These are phyloP conservation scores for Alternaria rosae DNA, from an alignment of 2,329 filamentous ascomycete genomes.

Conservation along the genomic window DNA sequence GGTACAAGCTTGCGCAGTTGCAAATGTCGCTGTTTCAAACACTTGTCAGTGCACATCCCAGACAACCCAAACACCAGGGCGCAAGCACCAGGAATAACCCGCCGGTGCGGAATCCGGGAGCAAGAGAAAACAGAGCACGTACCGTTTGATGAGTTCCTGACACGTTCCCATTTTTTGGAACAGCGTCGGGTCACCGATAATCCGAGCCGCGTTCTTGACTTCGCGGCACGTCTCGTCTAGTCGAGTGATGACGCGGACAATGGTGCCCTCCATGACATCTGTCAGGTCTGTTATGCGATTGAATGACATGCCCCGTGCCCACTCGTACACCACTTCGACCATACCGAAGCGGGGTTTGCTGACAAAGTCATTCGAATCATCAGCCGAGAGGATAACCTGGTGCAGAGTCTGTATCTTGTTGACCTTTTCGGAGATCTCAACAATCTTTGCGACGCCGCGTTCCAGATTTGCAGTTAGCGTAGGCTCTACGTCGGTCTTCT, in stretches of 20 bases:
- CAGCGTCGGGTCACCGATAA: conserved; percentile 91
- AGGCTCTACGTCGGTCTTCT: conserved; percentile 86
- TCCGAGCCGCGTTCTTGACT: conserved; percentile 94
- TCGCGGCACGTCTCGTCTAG: conserved; percentile 96
- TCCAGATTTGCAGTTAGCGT: conserved; percentile 83
- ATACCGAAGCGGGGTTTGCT: conserved; percentile 88
- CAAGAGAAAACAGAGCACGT: conserved; percentile 61
- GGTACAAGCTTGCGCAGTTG: conserved; percentile 51
- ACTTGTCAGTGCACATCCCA: conserved; percentile 4
- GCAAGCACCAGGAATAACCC: not conserved
- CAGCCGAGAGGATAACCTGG: conserved; percentile 88
- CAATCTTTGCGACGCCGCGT: conserved; percentile 82
- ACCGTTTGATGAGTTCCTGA: conserved; percentile 96
- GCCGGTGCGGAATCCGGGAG: conserved; percentile 1
- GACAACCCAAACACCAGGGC: not conserved
- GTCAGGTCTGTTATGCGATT: conserved; percentile 96
- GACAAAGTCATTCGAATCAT: conserved; percentile 92
- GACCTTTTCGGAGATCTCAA: conserved; percentile 90
- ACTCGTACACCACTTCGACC: conserved; percentile 98
- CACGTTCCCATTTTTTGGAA: conserved; percentile 97
- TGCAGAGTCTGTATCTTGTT: conserved; percentile 88
- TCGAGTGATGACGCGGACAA: conserved; percentile 91
- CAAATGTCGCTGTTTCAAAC: conserved; percentile 48
- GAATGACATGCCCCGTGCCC: conserved; percentile 97
- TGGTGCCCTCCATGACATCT: conserved; percentile 95